Percentiles rank a stretch among this genome's conserved stretches.
phyloP scores from a whole-genome alignment of 2,329 filamentous ascomycete species.

The Thelonectria blattea region DNA sequence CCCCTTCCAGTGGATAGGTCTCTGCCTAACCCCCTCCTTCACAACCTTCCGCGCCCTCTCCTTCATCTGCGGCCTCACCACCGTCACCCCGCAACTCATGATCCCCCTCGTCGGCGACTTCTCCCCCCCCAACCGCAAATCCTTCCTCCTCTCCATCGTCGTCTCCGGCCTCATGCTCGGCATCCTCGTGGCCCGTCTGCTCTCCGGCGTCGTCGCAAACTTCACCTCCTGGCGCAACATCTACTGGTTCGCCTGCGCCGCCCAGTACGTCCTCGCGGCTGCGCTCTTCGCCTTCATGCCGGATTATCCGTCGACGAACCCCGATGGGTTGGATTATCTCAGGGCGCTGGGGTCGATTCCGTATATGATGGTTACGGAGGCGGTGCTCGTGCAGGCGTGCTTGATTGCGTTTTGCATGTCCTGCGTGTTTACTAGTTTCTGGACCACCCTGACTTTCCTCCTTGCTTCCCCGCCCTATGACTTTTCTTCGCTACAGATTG shows the following conservation, averaged over 20 bases:
- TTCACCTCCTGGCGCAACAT: constrained; percentile 77
- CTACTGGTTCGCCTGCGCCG: constrained; percentile 77
- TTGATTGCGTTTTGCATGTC: constrained; percentile 67
- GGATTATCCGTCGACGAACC: constrained; percentile 79
- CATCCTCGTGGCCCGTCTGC: constrained; percentile 75
- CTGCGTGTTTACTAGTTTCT: constrained; percentile 59
- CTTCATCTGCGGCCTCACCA: constrained; percentile 77
- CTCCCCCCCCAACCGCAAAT: constrained; percentile 70
- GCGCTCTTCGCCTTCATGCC: constrained; percentile 78
- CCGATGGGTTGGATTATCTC: constrained; percentile 67
- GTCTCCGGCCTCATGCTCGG: constrained; percentile 78
- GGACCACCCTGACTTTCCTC: constrained; percentile 78
- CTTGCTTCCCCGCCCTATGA: constrained; percentile 72
- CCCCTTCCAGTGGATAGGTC: constrained; percentile 72
- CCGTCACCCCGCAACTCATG: constrained; percentile 81
- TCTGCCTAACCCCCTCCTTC: constrained; percentile 73
- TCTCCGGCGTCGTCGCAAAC: constrained; percentile 77
- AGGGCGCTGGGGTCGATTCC: constrained; percentile 69
- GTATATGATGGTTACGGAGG: constrained; percentile 67
- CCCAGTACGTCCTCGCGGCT: constrained; percentile 71
- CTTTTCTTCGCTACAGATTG: constrained; percentile 72
- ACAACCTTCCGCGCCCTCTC: constrained; percentile 70
- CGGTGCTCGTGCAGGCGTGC: constrained; percentile 72
- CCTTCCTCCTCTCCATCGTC: constrained; percentile 74
- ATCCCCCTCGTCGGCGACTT: constrained; percentile 81